Evolutionary conservation across 208 protist species (phyloP), one percentile per base, ranked within the genome.

Genomic region (Wallacemonas sp.): DNA sequence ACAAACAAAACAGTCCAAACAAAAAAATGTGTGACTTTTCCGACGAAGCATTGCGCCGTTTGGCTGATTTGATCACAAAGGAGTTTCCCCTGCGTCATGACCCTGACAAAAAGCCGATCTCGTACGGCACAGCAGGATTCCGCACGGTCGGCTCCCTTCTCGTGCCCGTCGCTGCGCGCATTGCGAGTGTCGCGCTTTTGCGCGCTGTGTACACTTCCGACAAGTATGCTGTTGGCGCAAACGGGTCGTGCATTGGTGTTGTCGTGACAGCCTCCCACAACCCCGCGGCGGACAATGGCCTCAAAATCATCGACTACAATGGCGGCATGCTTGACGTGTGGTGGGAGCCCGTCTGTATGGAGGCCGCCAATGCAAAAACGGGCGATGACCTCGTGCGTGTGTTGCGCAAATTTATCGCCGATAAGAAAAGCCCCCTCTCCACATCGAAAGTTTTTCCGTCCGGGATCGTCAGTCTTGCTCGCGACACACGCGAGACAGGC

Each of bases 201-300:
- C 80, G 91, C 2, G 57, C 75, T 0, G 82, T 68, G 44, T 85
- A 66, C 68, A 65, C 68, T 8, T 36, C 48, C 17, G 17, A 66
- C 46, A 75, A 70, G 8, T 21, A 60, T 26, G 56, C 21, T 24
- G n/a, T 14, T 47, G 3, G 47, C 19, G 12, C 21, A 24, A 70
- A 27, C 16, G 71, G 68, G 36, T 55, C 38, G 23, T 61, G 57
- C 23, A 76, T 87, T 2, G 92, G 92, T 0, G 69, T 95, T n/a
- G 89, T 95, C 70, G 68, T 96, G 17, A 96, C 89, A 1, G 92
- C 92, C 9, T 94, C 86, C 19, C 92, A 97, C 72, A 97, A 97
- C 68, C 88, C 87, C 9, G 62, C 72, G 4, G 19, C 26, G 0
- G 92, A 97, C 63, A 97, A 97, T 44, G 92, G 92, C 14, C 75